Percentiles rank a stretch among this genome's conserved stretches.
Conservation (phyloP, 805 yeast genomes). For the Pichia sporocuriosa region DNA sequence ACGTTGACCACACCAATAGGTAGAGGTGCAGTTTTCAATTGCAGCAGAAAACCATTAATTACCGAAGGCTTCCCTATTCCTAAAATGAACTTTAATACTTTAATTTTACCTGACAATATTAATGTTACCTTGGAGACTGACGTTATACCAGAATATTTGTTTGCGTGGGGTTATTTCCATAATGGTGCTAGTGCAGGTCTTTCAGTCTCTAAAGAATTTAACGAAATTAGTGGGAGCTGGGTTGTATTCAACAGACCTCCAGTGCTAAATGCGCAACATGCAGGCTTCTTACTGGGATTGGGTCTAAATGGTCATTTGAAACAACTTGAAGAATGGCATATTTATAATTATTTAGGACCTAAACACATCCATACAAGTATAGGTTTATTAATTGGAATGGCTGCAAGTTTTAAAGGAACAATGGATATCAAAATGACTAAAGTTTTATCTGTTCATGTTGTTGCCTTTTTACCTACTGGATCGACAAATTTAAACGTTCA, state of each 20-base stretch:
- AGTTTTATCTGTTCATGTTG: slow-evolving; percentile 87
- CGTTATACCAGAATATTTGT: slow-evolving; percentile 38
- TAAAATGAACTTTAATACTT: slow-evolving; percentile 58
- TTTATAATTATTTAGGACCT: slow-evolving; percentile 86
- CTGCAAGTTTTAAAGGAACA: slow-evolving; percentile 77
- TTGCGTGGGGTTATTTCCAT: slow-evolving; percentile 85
- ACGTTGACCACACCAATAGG: slow-evolving; percentile 76
- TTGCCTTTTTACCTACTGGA: slow-evolving; percentile 84
- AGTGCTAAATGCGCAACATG: slow-evolving; percentile 71
- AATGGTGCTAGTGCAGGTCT: slow-evolving; percentile 88
- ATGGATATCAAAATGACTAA: slow-evolving; percentile 85
- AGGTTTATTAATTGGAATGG: slow-evolving; percentile 84
- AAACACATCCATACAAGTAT: slow-evolving; percentile 79
- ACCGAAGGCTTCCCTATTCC: slow-evolving; percentile 84
- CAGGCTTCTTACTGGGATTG: slow-evolving; percentile 87
- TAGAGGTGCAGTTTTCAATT: slow-evolving; percentile 63
- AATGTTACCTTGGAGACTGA: slow-evolving; percentile 56
- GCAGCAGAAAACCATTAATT: slow-evolving; percentile 66
- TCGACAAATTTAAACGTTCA: slow-evolving; percentile 85
- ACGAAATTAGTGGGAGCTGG: slow-evolving; percentile 84
- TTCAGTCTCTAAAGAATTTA: slow-evolving; percentile 55
- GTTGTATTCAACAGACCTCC: slow-evolving; percentile 78
- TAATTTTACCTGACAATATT: slow-evolving; percentile 56
- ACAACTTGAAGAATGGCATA: slow-evolving; percentile 90
- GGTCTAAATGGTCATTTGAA: slow-evolving; percentile 88